Percentiles rank a stretch among this genome's conserved stretches.
Conservation (phyloP, 1,139 yeast genomes). For the Cylindricascospora bacillispora region DNA sequence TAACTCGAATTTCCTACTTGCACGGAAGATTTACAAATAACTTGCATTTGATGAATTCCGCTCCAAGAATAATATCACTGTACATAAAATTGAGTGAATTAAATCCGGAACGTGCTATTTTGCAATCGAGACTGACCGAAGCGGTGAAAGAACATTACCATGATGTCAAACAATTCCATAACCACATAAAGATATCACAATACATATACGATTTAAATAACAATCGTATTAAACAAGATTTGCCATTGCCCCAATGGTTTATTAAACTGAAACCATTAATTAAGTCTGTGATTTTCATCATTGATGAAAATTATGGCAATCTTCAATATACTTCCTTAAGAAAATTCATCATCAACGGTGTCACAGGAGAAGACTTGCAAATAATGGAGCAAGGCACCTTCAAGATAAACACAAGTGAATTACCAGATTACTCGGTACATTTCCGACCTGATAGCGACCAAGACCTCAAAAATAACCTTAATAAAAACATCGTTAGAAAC, state of each 20-base stretch:
- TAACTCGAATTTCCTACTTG: conserved; percentile 24
- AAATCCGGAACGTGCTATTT: neutral
- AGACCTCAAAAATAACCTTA: neutral
- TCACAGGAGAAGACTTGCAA: conserved; percentile 26
- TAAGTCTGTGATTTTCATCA: conserved; percentile 21
- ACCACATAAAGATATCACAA: conserved; percentile 19
- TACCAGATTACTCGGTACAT: conserved; percentile 10
- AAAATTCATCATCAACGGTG: conserved; percentile 27
- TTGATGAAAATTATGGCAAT: conserved; percentile 27
- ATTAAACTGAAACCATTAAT: conserved; percentile 21
- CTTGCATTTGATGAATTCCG: conserved; percentile 26
- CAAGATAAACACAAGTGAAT: conserved; percentile 7
- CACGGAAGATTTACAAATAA: conserved; percentile 27
- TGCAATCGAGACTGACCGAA: conserved; percentile 1
- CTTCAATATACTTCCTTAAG: conserved; percentile 24
- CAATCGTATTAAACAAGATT: conserved; percentile 19
- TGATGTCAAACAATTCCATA: conserved; percentile 6
- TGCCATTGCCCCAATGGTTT: conserved; percentile 22
- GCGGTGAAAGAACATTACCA: conserved; percentile 4
- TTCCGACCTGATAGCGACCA: neutral
- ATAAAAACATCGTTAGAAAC: neutral
- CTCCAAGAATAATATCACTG: conserved; percentile 25
- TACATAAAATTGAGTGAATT: conserved; percentile 19
- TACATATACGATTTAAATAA: conserved; percentile 20
- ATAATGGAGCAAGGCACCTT: conserved; percentile 16